Evolutionary conservation across 2,329 filamentous ascomycete species (phyloP), one percentile per base, ranked within the genome.

Genomic region (Microsporum ferrugineum): DNA sequence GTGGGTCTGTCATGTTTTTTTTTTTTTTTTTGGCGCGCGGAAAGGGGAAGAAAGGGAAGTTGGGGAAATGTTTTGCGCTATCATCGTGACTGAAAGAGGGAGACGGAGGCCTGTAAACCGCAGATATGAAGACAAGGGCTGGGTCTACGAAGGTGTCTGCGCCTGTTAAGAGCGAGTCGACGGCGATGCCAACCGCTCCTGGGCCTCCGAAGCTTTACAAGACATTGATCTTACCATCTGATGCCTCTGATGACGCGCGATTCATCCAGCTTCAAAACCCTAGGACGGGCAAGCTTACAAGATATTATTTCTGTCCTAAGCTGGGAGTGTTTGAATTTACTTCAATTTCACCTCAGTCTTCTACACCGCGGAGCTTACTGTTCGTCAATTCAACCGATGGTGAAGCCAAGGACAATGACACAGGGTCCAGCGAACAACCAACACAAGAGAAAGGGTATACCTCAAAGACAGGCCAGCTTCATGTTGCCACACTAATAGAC

Each of bases 401-500:
- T 49, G 59, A 65, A 2, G 68, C 49, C 29, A 63, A 68, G 14
- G 51, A 60, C 14, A 62, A 60, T 6, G 38, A 29, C 6, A 23
- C 43, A 29, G 38, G 14, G 14, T 6, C 33, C 10, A 33, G 31
- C n/a, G 12, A 14, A 41, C 7, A 51, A 5, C 3, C 39, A 34
- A 23, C 31, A 10, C 6, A 36, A 51, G 29, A 62, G 29, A 66
- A 65, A 34, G 83, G 80, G 10, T 83, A 82, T 65, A 75, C 89
- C 29, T 81, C 85, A 38, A 85, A 85, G 68, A 80, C 80, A 49
- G 84, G 89, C 38, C 85, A 91, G 63, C 76, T 97, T n/a, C 87
- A 88, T 68, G 75, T 97, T 62, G 89, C 92, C 6, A 96, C 94
- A 0, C 83, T 85, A 1, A 79, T 96, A 60, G 94, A 99, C 72